Conservation (phyloP, 257 asterid genomes). For the Leptodermis oblonga region DNA sequence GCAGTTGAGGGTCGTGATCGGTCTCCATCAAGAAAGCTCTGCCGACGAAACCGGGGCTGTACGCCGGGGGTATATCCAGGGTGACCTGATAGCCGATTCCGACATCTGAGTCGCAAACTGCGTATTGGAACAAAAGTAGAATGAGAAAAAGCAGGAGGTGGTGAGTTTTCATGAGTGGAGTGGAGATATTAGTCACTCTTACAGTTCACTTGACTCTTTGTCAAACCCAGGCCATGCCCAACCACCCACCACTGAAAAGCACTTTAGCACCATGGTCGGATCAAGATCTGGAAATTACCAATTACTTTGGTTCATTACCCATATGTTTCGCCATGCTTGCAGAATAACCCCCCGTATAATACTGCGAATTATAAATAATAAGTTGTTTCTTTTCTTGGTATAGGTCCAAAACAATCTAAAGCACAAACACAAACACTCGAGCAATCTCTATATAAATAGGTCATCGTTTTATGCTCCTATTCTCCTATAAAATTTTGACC, state of each 20-base stretch:
- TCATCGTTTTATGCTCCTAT: too few species aligned
- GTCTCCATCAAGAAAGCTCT: conserved; percentile 64
- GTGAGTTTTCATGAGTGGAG: conserved; percentile 37
- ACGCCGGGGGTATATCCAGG: conserved; percentile 56
- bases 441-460: too few species aligned
- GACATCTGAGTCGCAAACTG: conserved; percentile 39
- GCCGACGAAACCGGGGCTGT: conserved; percentile 54
- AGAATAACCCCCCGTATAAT: too few species aligned
- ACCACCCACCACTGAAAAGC: neutral
- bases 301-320: neutral
- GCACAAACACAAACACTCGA: too few species aligned
- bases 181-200: neutral
- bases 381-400: too few species aligned
- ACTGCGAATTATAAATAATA: too few species aligned
- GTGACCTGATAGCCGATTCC: conserved; percentile 48
- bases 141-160: conserved; percentile 28
- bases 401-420: too few species aligned
- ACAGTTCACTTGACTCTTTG: neutral
- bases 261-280: neutral
- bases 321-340: too few species aligned
- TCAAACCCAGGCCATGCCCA: conserved; percentile 8
- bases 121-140: conserved; percentile 10
- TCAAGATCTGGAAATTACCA: neutral
- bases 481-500: too few species aligned
- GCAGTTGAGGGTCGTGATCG: conserved; percentile 12